Conservation (phyloP, 2,329 filamentous ascomycete genomes). For the Apiospora arundinis region DNA sequence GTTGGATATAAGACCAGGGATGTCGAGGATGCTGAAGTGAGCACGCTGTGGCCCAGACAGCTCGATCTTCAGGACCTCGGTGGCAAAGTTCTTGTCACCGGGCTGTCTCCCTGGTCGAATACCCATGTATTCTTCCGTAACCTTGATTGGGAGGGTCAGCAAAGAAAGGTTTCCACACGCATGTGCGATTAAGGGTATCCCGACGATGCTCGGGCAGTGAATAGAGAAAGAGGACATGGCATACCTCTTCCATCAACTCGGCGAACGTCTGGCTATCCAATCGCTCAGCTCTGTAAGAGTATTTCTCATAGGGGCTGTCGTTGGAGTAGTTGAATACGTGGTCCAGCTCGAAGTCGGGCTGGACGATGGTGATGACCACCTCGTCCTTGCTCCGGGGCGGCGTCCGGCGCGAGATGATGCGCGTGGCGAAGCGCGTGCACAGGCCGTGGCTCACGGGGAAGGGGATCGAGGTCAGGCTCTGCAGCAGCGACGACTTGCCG, state of each 20-base stretch:
- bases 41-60: constrained; percentile 44
- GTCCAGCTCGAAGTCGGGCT: constrained; percentile 33
- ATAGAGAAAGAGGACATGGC: not conserved
- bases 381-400: constrained; percentile 35
- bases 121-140: constrained; percentile 38
- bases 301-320: constrained; percentile 31
- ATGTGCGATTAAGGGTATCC: too few species aligned
- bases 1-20: constrained; percentile 42
- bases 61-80: constrained; percentile 46
- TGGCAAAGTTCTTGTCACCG: constrained; percentile 43
- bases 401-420: constrained; percentile 45
- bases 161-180: not conserved
- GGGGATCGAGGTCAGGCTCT: constrained; percentile 45
- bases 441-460: constrained; percentile 41
- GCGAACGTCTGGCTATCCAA: constrained; percentile 40
- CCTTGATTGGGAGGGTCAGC: constrained; percentile 25
- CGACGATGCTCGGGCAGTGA: too few species aligned
- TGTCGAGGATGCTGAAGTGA: constrained; percentile 46
- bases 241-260: constrained; percentile 40
- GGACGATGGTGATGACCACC: constrained; percentile 41
- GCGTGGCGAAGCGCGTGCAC: constrained; percentile 47
- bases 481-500: constrained; percentile 46
- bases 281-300: constrained; percentile 30
- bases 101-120: constrained; percentile 34
- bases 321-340: constrained; percentile 31